A percentile compares a stretch with the other conserved stretches of the same genome.
These are phyloP conservation scores for Pelargonium nanum DNA, from an alignment of 345 rosid species.

Conservation along the genomic window DNA sequence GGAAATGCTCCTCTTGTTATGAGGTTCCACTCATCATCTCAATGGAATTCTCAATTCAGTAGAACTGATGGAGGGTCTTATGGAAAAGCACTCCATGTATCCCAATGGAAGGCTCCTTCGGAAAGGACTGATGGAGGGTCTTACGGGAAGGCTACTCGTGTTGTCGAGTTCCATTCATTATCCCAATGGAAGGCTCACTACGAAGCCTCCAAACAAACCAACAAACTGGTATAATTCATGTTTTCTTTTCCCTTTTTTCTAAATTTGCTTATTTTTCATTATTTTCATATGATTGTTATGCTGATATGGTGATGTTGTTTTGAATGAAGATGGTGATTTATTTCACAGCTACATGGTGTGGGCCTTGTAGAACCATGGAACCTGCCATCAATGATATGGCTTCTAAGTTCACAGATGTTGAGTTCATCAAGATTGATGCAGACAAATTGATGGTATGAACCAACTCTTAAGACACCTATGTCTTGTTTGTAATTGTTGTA, in stretches of 20 bases:
- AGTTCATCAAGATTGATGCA: slow-evolving; percentile 63
- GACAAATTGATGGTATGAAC: slow-evolving; percentile 39
- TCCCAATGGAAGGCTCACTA: slow-evolving; percentile 48
- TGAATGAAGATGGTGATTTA: slow-evolving; percentile 45
- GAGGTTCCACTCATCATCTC: background rate
- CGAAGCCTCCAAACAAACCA: slow-evolving; percentile 37
- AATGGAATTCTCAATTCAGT: background rate
- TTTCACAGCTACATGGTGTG: slow-evolving; percentile 76
- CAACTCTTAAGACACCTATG: no score
- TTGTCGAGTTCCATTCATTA: slow-evolving; percentile 37
- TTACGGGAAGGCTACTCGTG: slow-evolving; percentile 1
- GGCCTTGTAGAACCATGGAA: slow-evolving; percentile 56
- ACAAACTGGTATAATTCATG: slow-evolving; percentile 44
- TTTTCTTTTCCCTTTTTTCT: no score
- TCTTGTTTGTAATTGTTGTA: background rate
- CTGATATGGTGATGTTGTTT: background rate
- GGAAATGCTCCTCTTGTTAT: background rate
- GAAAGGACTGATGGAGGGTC: background rate
- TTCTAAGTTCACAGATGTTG: slow-evolving; percentile 38
- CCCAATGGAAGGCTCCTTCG: no score
- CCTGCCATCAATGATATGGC: slow-evolving; percentile 44
- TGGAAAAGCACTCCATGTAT: background rate
- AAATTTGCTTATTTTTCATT: background rate
- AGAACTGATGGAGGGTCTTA: background rate
- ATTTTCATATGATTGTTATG: background rate